Base-by-base conservation (phyloP, 805 yeast species). In the Trichomonascus vanleenenianus region DNA sequence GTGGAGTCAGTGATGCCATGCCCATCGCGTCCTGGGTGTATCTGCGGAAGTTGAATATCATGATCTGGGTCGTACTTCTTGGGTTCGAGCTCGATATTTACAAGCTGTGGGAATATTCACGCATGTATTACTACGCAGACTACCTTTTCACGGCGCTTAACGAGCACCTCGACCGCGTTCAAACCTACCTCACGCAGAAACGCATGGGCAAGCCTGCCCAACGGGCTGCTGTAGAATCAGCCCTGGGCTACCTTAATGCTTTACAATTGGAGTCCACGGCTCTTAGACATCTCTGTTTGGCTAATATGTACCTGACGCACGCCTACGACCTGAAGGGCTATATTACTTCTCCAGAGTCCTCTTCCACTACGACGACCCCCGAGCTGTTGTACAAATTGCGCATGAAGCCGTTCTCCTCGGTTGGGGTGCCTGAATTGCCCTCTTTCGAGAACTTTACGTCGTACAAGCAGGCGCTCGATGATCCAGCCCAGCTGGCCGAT, bases 51-150 rank as follows among this genome's bases (percentile, higher is more conserved):
- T 62, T 88, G 36, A 70, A 70, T 32, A 66, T 76, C 30, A 91
- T 91, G 95, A 55, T 77, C 12, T 83, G 84, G 57, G 77, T 81
- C n/a, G 74, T 78, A 1, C 62, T 86, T 27, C 74, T 78, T 47
- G 93, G 95, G 1, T 76, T 87, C 53, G 91, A 84, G 54, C 70
- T 85, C 34, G 85, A 85, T 19, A 61, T 87, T 11, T 85, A 83
- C 60, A 78, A 78, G 53, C 72, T 74, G 10, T 82, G 83, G 71
- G 97, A 91, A 60, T 66, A 72, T 45, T 72, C 73, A 45, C 63
- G 76, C 22, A 77, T 83, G 64, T 82, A 77, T 59, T 85, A 91
- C 87, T 81, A 79, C 57, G 69, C 73, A 0, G 70, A 74, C 32
- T 74, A 75, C 54, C 62, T 86, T 35, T 54, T 72, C 1, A 66